Percentiles rank a stretch among this genome's conserved stretches.
Conservation (phyloP, 768 basidiomycete genomes). For the Coprinellus micaceus region DNA sequence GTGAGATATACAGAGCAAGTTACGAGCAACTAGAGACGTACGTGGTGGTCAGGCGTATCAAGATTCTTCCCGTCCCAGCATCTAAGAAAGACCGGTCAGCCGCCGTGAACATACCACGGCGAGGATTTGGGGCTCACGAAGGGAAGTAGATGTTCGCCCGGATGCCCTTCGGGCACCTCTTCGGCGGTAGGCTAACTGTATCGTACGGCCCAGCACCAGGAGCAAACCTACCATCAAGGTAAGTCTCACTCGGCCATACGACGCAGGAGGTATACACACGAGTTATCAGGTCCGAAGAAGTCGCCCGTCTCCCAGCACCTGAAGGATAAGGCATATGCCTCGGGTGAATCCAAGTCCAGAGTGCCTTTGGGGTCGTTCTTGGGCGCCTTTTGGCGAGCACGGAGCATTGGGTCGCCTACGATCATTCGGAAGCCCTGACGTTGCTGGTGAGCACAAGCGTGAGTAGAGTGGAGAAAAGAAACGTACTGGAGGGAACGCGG, state of each 20-base stretch:
- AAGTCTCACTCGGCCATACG: too few species aligned
- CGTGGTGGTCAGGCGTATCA: constrained; percentile 6
- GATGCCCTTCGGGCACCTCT: constrained; percentile 1
- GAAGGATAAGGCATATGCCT: constrained; percentile 1
- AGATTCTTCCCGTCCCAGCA: constrained; percentile 10
- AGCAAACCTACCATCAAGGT: background rate
- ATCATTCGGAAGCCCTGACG: constrained; percentile 4
- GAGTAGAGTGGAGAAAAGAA: background rate
- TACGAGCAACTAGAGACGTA: too few species aligned
- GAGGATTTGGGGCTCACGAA: background rate
- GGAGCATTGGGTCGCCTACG: constrained; percentile 2
- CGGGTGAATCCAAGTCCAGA: background rate
- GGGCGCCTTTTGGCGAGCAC: background rate
- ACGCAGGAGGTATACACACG: background rate
- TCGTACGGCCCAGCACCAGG: constrained; percentile 1
- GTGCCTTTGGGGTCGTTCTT: background rate
- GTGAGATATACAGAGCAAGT: background rate
- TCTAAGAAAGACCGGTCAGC: background rate
- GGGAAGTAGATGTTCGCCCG: constrained; percentile 3
- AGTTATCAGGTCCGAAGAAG: constrained; percentile 4
- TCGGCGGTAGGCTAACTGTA: background rate
- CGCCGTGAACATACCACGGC: too few species aligned
- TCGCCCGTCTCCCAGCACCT: constrained; percentile 4
- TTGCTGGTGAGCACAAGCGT: background rate
- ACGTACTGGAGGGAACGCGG: background rate